Percentiles rank a stretch among this genome's conserved stretches.
Conservation (phyloP, 768 basidiomycete species). For the Tricholoma sp. region DNA sequence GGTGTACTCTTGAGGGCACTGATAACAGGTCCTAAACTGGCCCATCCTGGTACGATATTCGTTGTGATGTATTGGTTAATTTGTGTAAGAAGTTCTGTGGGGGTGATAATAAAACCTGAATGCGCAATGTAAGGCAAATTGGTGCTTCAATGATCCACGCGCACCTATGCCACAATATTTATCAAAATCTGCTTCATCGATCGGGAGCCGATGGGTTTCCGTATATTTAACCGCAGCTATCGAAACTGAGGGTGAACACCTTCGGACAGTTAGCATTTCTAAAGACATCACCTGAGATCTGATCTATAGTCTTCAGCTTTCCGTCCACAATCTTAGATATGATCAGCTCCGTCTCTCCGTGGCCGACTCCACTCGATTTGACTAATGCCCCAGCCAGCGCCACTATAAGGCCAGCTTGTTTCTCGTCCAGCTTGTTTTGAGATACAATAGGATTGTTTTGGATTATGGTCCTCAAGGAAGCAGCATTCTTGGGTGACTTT, state of each 20-base stretch:
- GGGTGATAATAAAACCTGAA: conserved; percentile 73
- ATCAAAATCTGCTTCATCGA: conserved; percentile 70
- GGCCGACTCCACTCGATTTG: conserved; percentile 47
- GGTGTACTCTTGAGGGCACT: conserved; percentile 56
- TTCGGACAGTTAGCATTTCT: not conserved
- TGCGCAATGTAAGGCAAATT: not conserved
- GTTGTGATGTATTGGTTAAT: conserved; percentile 55
- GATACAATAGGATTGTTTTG: conserved; percentile 44
- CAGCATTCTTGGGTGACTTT: conserved; percentile 73
- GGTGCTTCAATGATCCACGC: conserved; percentile 22
- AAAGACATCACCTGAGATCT: conserved; percentile 67
- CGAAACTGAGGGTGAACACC: not conserved
- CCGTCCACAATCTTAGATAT: conserved; percentile 67
- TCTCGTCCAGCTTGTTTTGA: conserved; percentile 60
- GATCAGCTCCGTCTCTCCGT: conserved; percentile 54
- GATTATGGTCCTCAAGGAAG: conserved; percentile 65
- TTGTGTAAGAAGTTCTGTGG: conserved; percentile 52
- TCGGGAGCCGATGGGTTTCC: conserved; percentile 52
- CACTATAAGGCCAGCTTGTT: conserved; percentile 65
- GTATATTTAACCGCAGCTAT: conserved; percentile 75
- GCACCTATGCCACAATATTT: conserved; percentile 82
- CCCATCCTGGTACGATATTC: conserved; percentile 65
- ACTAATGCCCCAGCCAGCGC: conserved; percentile 57
- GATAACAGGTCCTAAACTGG: conserved; percentile 62
- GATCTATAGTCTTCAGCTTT: conserved; percentile 75